phyloP scores from a whole-genome alignment of 2,329 filamentous ascomycete species.

The Nigrograna mackinnonii region DNA sequence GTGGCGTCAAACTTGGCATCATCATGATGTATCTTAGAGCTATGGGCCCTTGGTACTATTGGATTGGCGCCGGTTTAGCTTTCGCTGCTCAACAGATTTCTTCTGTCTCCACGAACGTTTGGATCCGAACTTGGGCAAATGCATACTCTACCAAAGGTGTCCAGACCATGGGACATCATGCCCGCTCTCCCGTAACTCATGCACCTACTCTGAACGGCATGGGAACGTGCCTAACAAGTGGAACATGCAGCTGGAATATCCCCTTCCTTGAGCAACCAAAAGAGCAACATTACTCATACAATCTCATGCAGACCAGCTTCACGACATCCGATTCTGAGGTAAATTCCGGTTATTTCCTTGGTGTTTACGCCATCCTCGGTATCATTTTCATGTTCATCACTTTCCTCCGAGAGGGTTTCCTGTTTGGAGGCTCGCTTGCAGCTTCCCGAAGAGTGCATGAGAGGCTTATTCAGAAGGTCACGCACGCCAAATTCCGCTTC shows the following conservation, averaged over 20 bases:
- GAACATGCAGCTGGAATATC: conserved; percentile 54
- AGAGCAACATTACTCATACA: conserved; percentile 35
- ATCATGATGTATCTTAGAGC: conserved; percentile 82
- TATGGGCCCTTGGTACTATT: conserved; percentile 99
- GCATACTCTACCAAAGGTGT: conserved; percentile 67
- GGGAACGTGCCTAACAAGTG: conserved; percentile 53
- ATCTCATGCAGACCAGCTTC: conserved; percentile 45
- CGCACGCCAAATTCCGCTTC: conserved; percentile 93
- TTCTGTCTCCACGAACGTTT: conserved; percentile 85
- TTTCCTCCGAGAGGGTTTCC: conserved; percentile 78
- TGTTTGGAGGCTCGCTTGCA: conserved; percentile 89
- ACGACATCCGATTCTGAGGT: conserved; percentile 58
- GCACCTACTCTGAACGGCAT: conserved; percentile 46
- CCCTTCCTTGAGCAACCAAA: conserved; percentile 28
- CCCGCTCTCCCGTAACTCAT: conserved; percentile 47
- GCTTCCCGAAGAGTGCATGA: conserved; percentile 86
- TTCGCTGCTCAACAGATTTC: conserved; percentile 84
- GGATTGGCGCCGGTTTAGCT: conserved; percentile 73
- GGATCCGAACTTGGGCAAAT: conserved; percentile 95
- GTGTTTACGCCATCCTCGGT: conserved; percentile 80
- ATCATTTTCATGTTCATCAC: conserved; percentile 78
- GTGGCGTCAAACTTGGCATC: conserved; percentile 85
- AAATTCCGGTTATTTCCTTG: conserved; percentile 81
- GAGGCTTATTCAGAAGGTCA: conserved; percentile 75
- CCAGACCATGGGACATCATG: conserved; percentile 29